A percentile compares a stretch with the other conserved stretches of the same genome.
Conservation (phyloP, 257 asterid genomes). For the Hygrophila difformis region DNA sequence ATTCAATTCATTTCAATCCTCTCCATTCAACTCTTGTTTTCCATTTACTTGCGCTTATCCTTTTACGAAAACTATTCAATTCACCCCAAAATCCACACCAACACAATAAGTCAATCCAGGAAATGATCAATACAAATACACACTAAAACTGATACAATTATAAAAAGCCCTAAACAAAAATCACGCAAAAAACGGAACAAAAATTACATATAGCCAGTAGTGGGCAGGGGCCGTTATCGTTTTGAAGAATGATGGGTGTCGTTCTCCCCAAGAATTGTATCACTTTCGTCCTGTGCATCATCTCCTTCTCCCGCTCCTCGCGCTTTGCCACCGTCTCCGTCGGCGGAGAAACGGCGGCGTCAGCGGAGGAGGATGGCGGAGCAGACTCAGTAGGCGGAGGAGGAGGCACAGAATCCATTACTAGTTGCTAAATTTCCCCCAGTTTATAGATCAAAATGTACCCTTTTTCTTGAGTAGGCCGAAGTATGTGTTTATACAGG, state of each 20-base stretch:
- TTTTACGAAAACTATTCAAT: background rate
- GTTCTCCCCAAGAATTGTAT: slow-evolving; percentile 78
- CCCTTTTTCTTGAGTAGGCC: background rate
- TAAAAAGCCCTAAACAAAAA: background rate
- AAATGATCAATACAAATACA: background rate
- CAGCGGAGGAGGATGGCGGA: slow-evolving; percentile 13
- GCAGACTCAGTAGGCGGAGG: slow-evolving; percentile 13
- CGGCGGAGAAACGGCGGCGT: slow-evolving; percentile 15
- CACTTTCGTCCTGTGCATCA: slow-evolving; percentile 62
- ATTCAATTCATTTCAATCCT: background rate
- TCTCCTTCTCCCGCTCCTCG: slow-evolving; percentile 35
- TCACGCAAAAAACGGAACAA: background rate
- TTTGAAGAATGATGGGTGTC: slow-evolving; percentile 77
- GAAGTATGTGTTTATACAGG: background rate
- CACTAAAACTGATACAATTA: background rate
- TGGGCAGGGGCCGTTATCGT: slow-evolving; percentile 98
- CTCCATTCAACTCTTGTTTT: background rate
- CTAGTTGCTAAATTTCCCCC: background rate
- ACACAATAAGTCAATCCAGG: background rate
- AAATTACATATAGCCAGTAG: slow-evolving; percentile 89
- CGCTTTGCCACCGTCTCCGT: slow-evolving; percentile 19
- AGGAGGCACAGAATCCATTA: slow-evolving; percentile 25
- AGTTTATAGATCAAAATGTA: background rate
- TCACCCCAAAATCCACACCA: background rate
- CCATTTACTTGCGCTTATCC: background rate